Evolutionary conservation across 768 basidiomycete genomes (phyloP).

Genomic region (Dioszegia hungarica): DNA sequence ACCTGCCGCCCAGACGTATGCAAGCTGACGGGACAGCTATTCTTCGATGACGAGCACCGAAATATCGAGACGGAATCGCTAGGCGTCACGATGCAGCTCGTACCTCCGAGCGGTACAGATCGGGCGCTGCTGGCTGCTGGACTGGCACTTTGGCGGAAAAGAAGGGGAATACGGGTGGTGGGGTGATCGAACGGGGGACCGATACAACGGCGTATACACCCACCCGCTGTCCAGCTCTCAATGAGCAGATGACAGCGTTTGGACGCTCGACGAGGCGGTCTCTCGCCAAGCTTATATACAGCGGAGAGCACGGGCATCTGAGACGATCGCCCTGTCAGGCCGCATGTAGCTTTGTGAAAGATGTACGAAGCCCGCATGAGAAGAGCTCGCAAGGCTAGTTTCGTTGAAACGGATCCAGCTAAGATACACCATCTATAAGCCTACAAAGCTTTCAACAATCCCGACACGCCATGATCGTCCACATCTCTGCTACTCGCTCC

Average conservation of each 20-base stretch:
- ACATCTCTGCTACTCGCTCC: neutral
- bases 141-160: conserved; percentile 62
- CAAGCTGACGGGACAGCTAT: conserved; percentile 49
- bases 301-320: no score
- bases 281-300: no score
- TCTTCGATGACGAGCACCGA: conserved; percentile 67
- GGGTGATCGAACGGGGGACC: no score
- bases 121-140: conserved; percentile 66
- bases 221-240: no score
- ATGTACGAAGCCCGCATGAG: no score
- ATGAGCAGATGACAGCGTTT: no score
- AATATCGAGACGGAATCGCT: conserved; percentile 60
- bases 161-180: conserved; percentile 36
- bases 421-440: neutral
- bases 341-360: no score
- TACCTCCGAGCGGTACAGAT: conserved; percentile 58
- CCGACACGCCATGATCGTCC: neutral
- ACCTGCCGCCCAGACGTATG: neutral
- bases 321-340: no score
- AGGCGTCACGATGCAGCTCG: conserved; percentile 75
- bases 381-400: no score
- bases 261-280: no score
- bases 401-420: neutral
- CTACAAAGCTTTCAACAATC: conserved; percentile 1
- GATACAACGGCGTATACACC: no score